Percentiles rank a stretch among this genome's conserved stretches.
phyloP scores from a whole-genome alignment of 169 alveolate genomes.

The Cryptosporidium felis region DNA sequence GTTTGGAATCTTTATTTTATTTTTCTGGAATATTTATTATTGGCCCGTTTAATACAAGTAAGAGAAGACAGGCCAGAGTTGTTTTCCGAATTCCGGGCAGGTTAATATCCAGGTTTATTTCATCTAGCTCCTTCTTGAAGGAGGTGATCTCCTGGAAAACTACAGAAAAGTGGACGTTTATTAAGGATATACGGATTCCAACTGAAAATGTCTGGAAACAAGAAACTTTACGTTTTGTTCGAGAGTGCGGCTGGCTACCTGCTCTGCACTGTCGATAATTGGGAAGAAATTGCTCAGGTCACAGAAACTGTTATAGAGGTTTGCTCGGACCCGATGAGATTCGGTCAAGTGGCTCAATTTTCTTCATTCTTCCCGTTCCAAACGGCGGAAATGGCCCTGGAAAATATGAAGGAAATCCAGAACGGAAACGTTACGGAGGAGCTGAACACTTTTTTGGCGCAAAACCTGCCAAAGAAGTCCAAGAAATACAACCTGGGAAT shows the following conservation, averaged over 20 bases:
- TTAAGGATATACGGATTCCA: too few species aligned
- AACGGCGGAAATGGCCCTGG: conserved; percentile 92
- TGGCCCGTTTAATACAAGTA: too few species aligned
- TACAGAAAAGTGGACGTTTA: too few species aligned
- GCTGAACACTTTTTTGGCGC: conserved; percentile 84
- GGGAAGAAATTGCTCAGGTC: conserved; percentile 90
- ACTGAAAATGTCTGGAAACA: conserved; percentile 44
- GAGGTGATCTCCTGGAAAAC: too few species aligned
- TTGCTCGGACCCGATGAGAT: conserved; percentile 82
- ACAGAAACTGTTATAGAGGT: conserved; percentile 84
- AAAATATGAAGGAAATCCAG: conserved; percentile 87
- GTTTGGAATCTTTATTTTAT: too few species aligned
- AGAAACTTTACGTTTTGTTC: conserved; percentile 76
- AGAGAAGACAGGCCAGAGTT: too few species aligned
- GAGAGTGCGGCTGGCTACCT: conserved; percentile 95
- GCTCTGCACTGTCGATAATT: conserved; percentile 86
- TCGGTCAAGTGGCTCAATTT: conserved; percentile 87
- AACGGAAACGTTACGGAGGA: conserved; percentile 85
- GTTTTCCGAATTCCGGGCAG: too few species aligned
- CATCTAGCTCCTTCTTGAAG: too few species aligned
- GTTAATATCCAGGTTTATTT: too few species aligned
- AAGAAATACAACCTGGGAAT: conserved; percentile 83
- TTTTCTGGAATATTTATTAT: too few species aligned
- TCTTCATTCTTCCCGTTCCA: conserved; percentile 90
- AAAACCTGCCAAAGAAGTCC: conserved; percentile 86